These are phyloP conservation scores for Parmelia sp. DNA, from an alignment of 495 filamentous ascomycete genomes.

Conservation along the genomic window DNA sequence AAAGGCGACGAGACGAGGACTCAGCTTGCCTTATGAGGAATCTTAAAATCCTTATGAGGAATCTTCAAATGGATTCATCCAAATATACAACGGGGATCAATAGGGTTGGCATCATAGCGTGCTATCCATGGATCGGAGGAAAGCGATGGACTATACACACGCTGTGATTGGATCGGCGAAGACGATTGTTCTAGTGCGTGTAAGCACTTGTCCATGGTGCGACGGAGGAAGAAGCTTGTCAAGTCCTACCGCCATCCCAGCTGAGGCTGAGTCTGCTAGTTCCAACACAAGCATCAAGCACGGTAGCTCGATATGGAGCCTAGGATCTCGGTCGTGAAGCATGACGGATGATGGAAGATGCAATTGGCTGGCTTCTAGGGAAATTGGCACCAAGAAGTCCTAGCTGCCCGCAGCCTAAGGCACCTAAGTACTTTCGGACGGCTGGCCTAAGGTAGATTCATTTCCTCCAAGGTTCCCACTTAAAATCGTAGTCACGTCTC, in stretches of 20 bases:
- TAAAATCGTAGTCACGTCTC: too few relatives aligned
- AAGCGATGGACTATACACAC: background rate
- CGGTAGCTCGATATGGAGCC: too few relatives aligned
- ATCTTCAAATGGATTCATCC: background rate
- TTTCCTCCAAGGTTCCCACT: too few relatives aligned
- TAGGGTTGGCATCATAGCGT: background rate
- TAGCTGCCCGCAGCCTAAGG: too few relatives aligned
- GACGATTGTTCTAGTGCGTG: background rate
- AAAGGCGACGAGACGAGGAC: background rate
- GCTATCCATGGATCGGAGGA: background rate
- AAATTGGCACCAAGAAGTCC: too few relatives aligned
- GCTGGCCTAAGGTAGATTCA: too few relatives aligned
- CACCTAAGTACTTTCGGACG: too few relatives aligned
- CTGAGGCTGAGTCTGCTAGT: conserved; percentile 3
- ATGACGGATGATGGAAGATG: background rate
- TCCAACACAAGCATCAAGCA: background rate
- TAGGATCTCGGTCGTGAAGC: background rate
- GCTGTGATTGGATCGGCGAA: background rate
- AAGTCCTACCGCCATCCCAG: background rate
- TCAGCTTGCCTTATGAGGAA: conserved; percentile 1
- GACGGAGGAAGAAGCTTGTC: background rate
- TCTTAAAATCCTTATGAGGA: background rate
- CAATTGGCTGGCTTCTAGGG: conserved; percentile 4
- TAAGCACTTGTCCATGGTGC: background rate
- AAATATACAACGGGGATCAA: background rate